These are phyloP conservation scores for Aspergillus neoniger DNA, from an alignment of 2,329 filamentous ascomycete genomes.

Conservation along the genomic window DNA sequence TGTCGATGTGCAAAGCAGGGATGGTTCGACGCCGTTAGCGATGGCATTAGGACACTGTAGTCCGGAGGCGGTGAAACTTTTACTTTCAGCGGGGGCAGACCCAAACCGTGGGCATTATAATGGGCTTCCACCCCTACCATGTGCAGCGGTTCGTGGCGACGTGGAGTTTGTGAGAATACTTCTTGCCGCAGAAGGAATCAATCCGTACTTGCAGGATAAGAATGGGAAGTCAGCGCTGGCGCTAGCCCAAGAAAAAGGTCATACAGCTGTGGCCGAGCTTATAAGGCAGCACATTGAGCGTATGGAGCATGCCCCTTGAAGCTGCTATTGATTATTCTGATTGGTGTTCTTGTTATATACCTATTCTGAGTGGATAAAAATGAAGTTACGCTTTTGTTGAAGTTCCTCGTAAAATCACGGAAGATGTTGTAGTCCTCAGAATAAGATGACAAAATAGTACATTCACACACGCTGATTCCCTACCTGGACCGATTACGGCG, in stretches of 20 bases:
- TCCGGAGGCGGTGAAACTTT: not conserved
- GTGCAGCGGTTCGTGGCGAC: not conserved
- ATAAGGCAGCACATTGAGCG: no score
- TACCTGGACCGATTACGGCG: not conserved
- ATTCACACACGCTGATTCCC: no score
- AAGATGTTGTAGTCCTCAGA: no score
- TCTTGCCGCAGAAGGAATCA: not conserved
- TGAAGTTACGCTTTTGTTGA: not conserved
- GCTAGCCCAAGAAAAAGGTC: not conserved
- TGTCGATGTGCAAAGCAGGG: no score
- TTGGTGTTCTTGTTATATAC: no score
- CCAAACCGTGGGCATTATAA: no score
- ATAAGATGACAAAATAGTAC: no score
- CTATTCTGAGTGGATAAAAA: not conserved
- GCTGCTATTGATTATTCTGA: no score
- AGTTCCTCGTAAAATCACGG: no score
- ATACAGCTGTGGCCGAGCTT: not conserved
- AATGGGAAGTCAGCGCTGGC: not conserved
- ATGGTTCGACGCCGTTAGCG: not conserved
- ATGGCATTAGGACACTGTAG: not conserved
- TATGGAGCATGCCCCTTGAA: no score
- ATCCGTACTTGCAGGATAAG: not conserved
- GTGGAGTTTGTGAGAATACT: not conserved
- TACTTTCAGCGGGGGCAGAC: no score
- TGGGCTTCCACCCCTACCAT: not conserved